Evolutionary conservation across 2,329 filamentous ascomycete genomes (phyloP), one percentile per base, ranked within the genome.

Genomic region (Acrocalymma vagum): DNA sequence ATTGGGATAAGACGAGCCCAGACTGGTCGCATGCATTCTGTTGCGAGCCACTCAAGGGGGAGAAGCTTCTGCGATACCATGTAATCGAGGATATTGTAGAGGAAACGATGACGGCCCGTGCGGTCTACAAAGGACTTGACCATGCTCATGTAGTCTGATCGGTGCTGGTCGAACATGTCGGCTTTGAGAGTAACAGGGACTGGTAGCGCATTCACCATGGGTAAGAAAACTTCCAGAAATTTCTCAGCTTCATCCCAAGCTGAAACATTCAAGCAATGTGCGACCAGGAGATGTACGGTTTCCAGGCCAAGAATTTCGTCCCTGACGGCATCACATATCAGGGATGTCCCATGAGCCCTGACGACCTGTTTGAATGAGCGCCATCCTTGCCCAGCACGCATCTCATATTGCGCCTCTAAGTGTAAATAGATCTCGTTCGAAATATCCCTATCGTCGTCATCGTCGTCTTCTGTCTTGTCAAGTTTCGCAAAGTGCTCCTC

Each of bases 291-390:
- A 8, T 58, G 42, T 15, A 66, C 25, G 6, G 45, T 57, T 10
- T 58, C 51, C 6, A 53, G 33, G 5, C 47, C 45, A 5, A 74
- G 48, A 10, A 72, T 39, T 1, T 52, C 49, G 13, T 72, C 65
- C 7, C 48, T 42, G 30, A 75, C 56, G 6, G 72, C 71, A 35
- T 63, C 56, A 28, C 62, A 61, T 5, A 76, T 17, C 9, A 72
- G 39, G 8, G 63, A 55, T 2, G 74, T 60, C 2, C 61, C 71
- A 55, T 75, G 72, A 15, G 72, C 67, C 18, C 72, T 56, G 4
- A 74, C 69, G 1, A 73, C 63, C 16, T 72, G 62, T 18, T 67
- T 68, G 33, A 76, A 62, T 2, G 61, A 60, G 5, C 60, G 52
- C 71, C 72, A 75, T 14, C 68, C 70, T 17, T 62, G 52, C 10